These are phyloP conservation scores for Podospora australis DNA, from an alignment of 495 filamentous ascomycete genomes.

Conservation along the genomic window DNA sequence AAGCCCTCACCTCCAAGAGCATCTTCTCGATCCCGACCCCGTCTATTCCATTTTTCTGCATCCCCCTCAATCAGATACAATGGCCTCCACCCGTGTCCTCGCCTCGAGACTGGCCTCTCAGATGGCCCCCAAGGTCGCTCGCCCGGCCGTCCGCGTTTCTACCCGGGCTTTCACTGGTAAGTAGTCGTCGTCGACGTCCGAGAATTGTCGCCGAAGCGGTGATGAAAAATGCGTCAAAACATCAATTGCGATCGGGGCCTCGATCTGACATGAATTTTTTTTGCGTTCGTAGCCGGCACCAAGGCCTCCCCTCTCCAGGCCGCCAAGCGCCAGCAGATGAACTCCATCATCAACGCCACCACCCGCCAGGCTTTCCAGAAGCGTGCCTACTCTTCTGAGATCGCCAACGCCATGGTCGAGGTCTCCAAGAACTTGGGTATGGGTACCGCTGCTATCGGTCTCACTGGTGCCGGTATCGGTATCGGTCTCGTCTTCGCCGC, in stretches of 20 bases:
- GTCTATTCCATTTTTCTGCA: conserved; percentile 32
- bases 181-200: conserved; percentile 17
- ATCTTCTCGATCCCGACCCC: conserved; percentile 26
- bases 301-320: conserved; percentile 50
- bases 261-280: conserved; percentile 12
- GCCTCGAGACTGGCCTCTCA: conserved; percentile 59
- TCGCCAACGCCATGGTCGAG: conserved; percentile 77
- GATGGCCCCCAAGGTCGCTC: conserved; percentile 68
- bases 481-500: conserved; percentile 87
- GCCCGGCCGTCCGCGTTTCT: conserved; percentile 58
- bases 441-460: conserved; percentile 80
- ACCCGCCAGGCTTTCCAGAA: conserved; percentile 56
- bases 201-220: too few species aligned
- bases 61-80: conserved; percentile 51
- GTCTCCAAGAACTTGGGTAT: conserved; percentile 84
- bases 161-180: conserved; percentile 59
- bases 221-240: too few species aligned
- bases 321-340: conserved; percentile 61
- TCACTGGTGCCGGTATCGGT: conserved; percentile 87
- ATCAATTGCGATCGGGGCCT: too few species aligned
- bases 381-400: conserved; percentile 73
- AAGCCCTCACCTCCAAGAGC: conserved; percentile 22
- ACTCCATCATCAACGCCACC: conserved; percentile 57
- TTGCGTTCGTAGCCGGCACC: conserved; percentile 27
- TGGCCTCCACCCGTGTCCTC: conserved; percentile 68